Evolutionary conservation across 2,329 filamentous ascomycete species (phyloP), one percentile per base, ranked within the genome.

Genomic region (Hymenoscyphus occultus): DNA sequence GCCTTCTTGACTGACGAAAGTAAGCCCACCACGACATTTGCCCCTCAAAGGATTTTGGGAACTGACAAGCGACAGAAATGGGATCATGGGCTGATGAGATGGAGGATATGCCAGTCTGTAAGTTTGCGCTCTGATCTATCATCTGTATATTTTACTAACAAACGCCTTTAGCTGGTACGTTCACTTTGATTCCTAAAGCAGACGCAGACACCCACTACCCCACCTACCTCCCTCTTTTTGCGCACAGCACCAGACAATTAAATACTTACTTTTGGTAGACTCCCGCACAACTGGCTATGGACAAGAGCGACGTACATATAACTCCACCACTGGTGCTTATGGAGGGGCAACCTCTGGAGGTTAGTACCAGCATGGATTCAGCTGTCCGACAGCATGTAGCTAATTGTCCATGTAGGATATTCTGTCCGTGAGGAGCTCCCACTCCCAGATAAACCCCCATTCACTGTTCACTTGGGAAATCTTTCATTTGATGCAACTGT

Each of bases 21-120:
- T 97, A 85, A 80, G 92, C 84, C 60, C 60, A 60, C 45, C 35
- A 40, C 54, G 42, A 56, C 14, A 39, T 39, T 40, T 35, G 32
- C 62, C 69, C 72, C 76, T 66, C 39, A 39, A 65, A 65, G 66
- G 59, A 62, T n/a, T 82, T 81, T 80, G 70, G 82, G 72, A 57
- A 70, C 71, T 76, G 67, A 74, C 67, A 69, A 69, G 63, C 68
- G 61, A 60, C 75, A 90, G 88, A 85, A 75, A 84, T 89, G 76
- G 93, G 94, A 77, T 98, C 95, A 73, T 99, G 95, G 95, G 95
- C 95, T 75, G 96, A 99, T 81, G 95, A 99, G 78, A 97, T 99
- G 82, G 95, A 99, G 80, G 93, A 97, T 69, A 76, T 74, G 71
- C 75, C 75, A 72, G 73, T 76, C 70, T 75, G 75, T 76, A 69